Conservation (phyloP, 176 grass and related monocot species). For the Phragmites australis region DNA sequence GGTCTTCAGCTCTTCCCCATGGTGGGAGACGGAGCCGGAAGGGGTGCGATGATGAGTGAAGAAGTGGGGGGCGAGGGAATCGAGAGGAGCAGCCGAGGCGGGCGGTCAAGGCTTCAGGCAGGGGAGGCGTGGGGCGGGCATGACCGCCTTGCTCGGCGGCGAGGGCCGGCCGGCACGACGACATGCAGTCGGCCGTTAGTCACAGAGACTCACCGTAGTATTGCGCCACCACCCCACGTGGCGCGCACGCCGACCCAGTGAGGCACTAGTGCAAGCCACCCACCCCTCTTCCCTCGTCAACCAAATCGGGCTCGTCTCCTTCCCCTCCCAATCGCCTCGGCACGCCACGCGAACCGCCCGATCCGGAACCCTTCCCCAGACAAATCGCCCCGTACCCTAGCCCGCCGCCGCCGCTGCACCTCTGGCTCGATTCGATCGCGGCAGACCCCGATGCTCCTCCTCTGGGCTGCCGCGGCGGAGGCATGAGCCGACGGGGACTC, state of each 20-base stretch:
- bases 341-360: conserved; percentile 11
- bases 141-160: too few species aligned
- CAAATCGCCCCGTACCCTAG: not conserved
- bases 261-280: too few species aligned
- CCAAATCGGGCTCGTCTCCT: conserved; percentile 37
- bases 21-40: too few species aligned
- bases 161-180: too few species aligned
- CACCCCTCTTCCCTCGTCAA: conserved; percentile 54
- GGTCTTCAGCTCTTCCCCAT: too few species aligned
- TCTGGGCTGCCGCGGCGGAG: conserved; percentile 23
- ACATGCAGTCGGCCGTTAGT: too few species aligned
- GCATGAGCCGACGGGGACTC: conserved; percentile 31
- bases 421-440: not conserved
- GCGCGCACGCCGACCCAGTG: not conserved
- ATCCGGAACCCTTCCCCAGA: not conserved
- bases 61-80: too few species aligned
- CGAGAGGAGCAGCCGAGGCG: too few species aligned
- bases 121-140: too few species aligned
- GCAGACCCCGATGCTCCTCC: conserved; percentile 35
- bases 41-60: too few species aligned
- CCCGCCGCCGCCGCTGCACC: not conserved
- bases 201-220: not conserved
- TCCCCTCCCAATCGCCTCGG: not conserved
- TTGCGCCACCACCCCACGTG: conserved; percentile 21
- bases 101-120: too few species aligned